phyloP scores from a whole-genome alignment of 2,329 filamentous ascomycete species.

The Ophiocordyceps camponoti-rufipedis region DNA sequence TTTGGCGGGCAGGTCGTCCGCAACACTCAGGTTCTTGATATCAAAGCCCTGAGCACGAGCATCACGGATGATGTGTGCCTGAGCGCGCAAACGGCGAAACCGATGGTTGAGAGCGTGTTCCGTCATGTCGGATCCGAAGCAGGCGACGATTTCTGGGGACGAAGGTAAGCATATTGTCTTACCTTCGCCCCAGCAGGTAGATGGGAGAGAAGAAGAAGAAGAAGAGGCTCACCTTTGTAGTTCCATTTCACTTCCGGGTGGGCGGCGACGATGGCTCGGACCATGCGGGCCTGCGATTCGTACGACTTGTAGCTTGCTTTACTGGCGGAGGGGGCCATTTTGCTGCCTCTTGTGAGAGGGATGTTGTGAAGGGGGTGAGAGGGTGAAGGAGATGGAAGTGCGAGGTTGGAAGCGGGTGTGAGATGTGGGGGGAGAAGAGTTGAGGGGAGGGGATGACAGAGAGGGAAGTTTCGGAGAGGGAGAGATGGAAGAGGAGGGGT shows the following conservation, averaged over 20 bases:
- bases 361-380: too few species aligned
- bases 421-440: too few species aligned
- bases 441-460: neutral
- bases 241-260: constrained; percentile 36
- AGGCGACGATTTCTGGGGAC: constrained; percentile 25
- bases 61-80: constrained; percentile 18
- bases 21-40: constrained; percentile 21
- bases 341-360: too few species aligned
- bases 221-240: constrained; percentile 34
- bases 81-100: constrained; percentile 26
- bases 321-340: too few species aligned
- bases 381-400: too few species aligned
- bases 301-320: constrained; percentile 39
- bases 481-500: too few species aligned
- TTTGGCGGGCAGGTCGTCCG: constrained; percentile 17
- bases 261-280: constrained; percentile 42
- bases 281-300: constrained; percentile 39
- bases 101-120: constrained; percentile 30
- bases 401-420: too few species aligned
- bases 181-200: neutral
- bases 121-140: constrained; percentile 31
- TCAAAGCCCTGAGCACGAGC: constrained; percentile 19
- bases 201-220: constrained; percentile 2
- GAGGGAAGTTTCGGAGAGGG: too few species aligned
- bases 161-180: constrained; percentile 10